Conservation (phyloP, 108 stramenopile genomes). For the Nitzschia palea region DNA sequence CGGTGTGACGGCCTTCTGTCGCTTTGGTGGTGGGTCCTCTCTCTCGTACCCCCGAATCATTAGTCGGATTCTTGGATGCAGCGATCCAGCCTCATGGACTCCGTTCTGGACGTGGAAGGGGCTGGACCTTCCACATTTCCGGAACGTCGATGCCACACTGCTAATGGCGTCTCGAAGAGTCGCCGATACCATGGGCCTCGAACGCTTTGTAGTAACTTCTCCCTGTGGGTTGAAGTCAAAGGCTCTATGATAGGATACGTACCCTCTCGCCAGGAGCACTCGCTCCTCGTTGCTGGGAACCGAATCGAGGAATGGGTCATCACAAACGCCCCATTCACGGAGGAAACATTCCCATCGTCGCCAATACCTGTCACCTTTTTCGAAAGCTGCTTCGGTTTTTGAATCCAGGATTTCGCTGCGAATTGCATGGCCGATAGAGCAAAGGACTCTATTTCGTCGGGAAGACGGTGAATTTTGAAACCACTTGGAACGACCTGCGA, state of each 20-base stretch:
- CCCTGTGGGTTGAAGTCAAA: not conserved
- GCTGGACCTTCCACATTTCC: not conserved
- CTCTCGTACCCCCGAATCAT: not conserved
- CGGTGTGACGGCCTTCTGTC: not conserved
- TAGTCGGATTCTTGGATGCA: not conserved
- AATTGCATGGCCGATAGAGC: not conserved
- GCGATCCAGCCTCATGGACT: no score
- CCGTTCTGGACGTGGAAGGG: not conserved
- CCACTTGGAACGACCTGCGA: not conserved
- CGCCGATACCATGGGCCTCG: not conserved
- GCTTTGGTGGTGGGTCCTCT: not conserved
- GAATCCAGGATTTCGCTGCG: not conserved
- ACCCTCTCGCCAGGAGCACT: not conserved
- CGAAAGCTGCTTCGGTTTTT: not conserved
- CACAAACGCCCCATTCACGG: not conserved
- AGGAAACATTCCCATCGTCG: not conserved
- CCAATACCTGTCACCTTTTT: not conserved
- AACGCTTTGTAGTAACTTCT: not conserved
- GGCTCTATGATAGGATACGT: not conserved
- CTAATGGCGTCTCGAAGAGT: not conserved
- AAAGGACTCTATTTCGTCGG: not conserved
- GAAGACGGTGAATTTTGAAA: not conserved
- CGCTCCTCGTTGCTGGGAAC: not conserved
- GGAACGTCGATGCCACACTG: not conserved
- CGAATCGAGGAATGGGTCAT: not conserved